These are phyloP conservation scores for Metschnikowia koreensis DNA, from an alignment of 805 yeast genomes.

Conservation along the genomic window DNA sequence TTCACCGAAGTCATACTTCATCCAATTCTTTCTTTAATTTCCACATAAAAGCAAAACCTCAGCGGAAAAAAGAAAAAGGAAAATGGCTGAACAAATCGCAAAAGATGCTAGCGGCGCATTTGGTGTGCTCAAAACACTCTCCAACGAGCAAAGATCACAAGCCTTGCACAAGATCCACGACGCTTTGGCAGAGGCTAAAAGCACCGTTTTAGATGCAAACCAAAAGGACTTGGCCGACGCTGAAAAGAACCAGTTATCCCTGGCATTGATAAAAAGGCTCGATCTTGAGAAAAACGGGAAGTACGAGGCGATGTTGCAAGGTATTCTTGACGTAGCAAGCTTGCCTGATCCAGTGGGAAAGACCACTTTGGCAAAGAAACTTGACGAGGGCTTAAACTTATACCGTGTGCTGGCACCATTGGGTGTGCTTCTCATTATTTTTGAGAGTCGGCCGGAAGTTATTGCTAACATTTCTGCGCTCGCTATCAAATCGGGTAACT, in stretches of 20 bases:
- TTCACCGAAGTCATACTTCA: not conserved
- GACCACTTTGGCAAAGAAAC: slow-evolving; percentile 72
- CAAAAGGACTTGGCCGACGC: slow-evolving; percentile 73
- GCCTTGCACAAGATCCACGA: slow-evolving; percentile 75
- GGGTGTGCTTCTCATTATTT: slow-evolving; percentile 88
- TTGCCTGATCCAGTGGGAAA: slow-evolving; percentile 93
- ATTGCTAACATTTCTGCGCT: slow-evolving; percentile 96
- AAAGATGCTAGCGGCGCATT: slow-evolving; percentile 80
- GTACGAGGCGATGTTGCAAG: slow-evolving; percentile 91
- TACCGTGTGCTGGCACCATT: slow-evolving; percentile 89
- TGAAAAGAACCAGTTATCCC: slow-evolving; percentile 53
- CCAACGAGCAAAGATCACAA: slow-evolving; percentile 66
- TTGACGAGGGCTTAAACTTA: slow-evolving; percentile 86
- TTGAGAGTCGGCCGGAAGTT: slow-evolving; percentile 97
- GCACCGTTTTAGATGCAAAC: slow-evolving; percentile 69
- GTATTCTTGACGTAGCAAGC: slow-evolving; percentile 85
- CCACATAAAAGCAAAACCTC: not conserved
- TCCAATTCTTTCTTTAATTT: too few species aligned
- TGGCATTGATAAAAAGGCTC: slow-evolving; percentile 76
- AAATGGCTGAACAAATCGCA: slow-evolving; percentile 75
- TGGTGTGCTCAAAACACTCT: slow-evolving; percentile 72
- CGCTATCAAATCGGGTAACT: slow-evolving; percentile 94
- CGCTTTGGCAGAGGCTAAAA: slow-evolving; percentile 58
- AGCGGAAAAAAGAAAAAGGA: not conserved
- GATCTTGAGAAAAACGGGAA: slow-evolving; percentile 82